Conservation (phyloP, 2,329 filamentous ascomycete species). For the Chaetomium globosum region DNA sequence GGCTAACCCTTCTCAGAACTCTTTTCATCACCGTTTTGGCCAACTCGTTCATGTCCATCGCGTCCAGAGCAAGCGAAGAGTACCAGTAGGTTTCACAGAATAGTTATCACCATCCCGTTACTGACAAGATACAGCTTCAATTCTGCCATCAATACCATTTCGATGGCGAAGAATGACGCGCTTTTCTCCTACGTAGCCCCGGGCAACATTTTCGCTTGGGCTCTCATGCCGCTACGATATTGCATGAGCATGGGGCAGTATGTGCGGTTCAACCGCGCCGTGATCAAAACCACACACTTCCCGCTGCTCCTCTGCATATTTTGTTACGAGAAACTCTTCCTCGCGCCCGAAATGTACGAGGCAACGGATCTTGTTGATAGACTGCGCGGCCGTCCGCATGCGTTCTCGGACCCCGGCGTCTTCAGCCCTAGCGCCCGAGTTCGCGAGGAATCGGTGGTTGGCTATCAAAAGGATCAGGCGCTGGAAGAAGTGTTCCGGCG, state of each 20-base stretch:
- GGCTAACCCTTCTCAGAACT: slow-evolving; percentile 54
- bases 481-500: slow-evolving; percentile 87
- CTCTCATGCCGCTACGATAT: slow-evolving; percentile 80
- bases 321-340: slow-evolving; percentile 77
- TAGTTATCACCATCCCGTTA: neutral
- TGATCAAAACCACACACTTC: slow-evolving; percentile 90
- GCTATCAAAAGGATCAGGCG: slow-evolving; percentile 85
- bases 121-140: slow-evolving; percentile 60
- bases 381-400: slow-evolving; percentile 53
- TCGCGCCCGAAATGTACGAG: slow-evolving; percentile 76
- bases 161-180: slow-evolving; percentile 97
- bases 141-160: slow-evolving; percentile 95
- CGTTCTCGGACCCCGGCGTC: slow-evolving; percentile 64
- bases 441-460: slow-evolving; percentile 83
- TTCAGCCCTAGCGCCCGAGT: slow-evolving; percentile 74
- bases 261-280: slow-evolving; percentile 80
- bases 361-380: slow-evolving; percentile 84
- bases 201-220: slow-evolving; percentile 87
- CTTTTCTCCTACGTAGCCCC: slow-evolving; percentile 93
- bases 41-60: slow-evolving; percentile 94
- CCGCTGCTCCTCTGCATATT: slow-evolving; percentile 86
- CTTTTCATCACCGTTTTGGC: slow-evolving; percentile 95
- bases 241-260: slow-evolving; percentile 78
- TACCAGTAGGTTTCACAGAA: slow-evolving; percentile 60
- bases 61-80: slow-evolving; percentile 90